Evolutionary conservation across 2,329 filamentous ascomycete species (phyloP).

Genomic region (Pyrenochaeta sp.): DNA sequence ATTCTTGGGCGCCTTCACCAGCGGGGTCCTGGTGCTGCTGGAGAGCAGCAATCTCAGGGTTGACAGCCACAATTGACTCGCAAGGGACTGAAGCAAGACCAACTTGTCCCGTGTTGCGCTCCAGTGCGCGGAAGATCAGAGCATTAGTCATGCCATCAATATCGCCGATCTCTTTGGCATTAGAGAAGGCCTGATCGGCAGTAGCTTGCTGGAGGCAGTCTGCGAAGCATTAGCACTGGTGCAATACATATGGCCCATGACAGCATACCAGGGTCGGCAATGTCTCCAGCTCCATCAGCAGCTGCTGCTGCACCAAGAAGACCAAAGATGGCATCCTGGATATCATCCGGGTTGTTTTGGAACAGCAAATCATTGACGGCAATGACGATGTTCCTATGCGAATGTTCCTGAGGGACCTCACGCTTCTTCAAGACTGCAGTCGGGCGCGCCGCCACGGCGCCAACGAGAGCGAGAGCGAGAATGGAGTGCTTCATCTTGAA

Average conservation of each 20-base stretch:
- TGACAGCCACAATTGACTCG: conserved; percentile 63
- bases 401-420: conserved; percentile 67
- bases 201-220: conserved; percentile 68
- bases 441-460: conserved; percentile 41
- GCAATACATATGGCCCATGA: background rate
- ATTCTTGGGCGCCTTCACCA: conserved; percentile 61
- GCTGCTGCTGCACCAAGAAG: conserved; percentile 63
- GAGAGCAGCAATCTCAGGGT: conserved; percentile 71
- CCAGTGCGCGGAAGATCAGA: conserved; percentile 63
- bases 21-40: conserved; percentile 74
- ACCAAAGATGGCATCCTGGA: conserved; percentile 60
- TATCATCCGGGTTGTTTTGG: conserved; percentile 59
- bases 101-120: conserved; percentile 68
- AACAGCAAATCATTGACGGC: conserved; percentile 56
- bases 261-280: conserved; percentile 54
- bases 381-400: conserved; percentile 60
- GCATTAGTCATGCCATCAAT: conserved; percentile 64
- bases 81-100: conserved; percentile 67
- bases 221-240: conserved; percentile 13
- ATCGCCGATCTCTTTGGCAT: conserved; percentile 63
- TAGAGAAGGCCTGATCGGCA: conserved; percentile 68
- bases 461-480: conserved; percentile 40
- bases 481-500: conserved; percentile 47
- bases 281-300: conserved; percentile 57
- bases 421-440: conserved; percentile 44